These are phyloP conservation scores for Suillus weaverae DNA, from an alignment of 768 basidiomycete species.

Conservation along the genomic window DNA sequence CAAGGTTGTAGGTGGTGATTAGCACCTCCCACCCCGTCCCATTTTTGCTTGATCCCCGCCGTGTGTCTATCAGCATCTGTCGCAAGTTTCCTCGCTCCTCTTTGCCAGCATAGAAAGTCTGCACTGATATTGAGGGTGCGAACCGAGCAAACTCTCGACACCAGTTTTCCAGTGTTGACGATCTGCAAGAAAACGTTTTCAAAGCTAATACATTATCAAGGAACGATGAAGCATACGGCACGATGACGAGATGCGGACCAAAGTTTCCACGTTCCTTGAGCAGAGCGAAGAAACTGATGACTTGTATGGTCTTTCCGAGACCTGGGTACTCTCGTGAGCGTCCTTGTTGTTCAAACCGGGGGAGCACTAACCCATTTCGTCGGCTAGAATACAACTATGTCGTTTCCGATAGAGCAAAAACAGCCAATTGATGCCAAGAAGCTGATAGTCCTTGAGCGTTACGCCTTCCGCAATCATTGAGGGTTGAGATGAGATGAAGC, in stretches of 20 bases:
- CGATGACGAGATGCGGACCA: conserved; percentile 92
- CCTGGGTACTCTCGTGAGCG: conserved; percentile 46
- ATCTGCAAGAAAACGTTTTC: conserved; percentile 43
- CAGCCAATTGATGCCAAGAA: conserved; percentile 98
- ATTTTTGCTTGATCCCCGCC: conserved; percentile 45
- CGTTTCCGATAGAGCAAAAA: conserved; percentile 78
- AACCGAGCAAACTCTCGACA: conserved; percentile 94
- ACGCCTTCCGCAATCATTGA: conserved; percentile 62
- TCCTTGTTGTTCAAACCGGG: conserved; percentile 7
- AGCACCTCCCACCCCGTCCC: conserved; percentile 86
- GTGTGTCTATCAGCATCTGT: conserved; percentile 65
- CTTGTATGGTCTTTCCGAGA: conserved; percentile 97
- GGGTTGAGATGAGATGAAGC: conserved; percentile 80
- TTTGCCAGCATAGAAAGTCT: conserved; percentile 94
- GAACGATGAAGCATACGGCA: conserved; percentile 67
- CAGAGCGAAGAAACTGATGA: conserved; percentile 93
- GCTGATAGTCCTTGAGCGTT: conserved; percentile 92
- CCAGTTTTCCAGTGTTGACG: conserved; percentile 98
- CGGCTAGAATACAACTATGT: conserved; percentile 93
- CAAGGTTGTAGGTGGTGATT: conserved; percentile 94
- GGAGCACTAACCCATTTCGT: conserved; percentile 88
- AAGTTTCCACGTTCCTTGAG: conserved; percentile 75
- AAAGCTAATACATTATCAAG: background rate
- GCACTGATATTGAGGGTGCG: conserved; percentile 79
- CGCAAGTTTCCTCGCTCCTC: conserved; percentile 77